A percentile compares a stretch with the other conserved stretches of the same genome.
These are phyloP conservation scores for Cunninghamia lanceolata DNA, from an alignment of 75 land plant genomes.

Conservation along the genomic window DNA sequence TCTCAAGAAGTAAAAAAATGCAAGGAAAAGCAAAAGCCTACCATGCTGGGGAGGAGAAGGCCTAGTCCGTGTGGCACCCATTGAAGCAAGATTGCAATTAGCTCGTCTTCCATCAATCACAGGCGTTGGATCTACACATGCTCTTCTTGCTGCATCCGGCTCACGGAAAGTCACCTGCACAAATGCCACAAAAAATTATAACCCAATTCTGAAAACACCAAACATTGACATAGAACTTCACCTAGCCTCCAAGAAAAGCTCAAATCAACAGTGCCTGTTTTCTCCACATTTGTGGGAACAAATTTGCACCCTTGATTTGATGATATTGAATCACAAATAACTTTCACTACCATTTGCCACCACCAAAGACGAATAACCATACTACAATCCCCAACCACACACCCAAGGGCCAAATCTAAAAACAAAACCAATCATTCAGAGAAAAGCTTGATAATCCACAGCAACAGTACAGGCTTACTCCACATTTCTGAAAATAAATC, in stretches of 20 bases:
- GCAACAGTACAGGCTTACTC: not conserved
- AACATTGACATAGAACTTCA: not conserved
- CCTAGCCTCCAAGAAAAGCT: not conserved
- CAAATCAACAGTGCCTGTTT: not conserved
- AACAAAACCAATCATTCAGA: not conserved
- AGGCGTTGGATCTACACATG: conserved; percentile 85
- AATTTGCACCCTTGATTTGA: not conserved
- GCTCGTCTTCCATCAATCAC: conserved; percentile 95
- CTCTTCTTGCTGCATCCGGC: conserved; percentile 80
- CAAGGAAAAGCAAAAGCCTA: conserved; percentile 11
- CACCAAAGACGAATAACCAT: not conserved
- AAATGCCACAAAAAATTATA: not conserved
- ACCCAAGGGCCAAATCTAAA: not conserved
- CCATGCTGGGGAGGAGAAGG: conserved; percentile 83
- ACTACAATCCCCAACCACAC: not conserved
- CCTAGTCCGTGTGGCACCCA: conserved; percentile 80
- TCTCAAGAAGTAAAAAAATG: not conserved
- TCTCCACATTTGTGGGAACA: not conserved
- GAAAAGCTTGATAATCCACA: not conserved
- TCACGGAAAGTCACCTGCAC: conserved; percentile 90
- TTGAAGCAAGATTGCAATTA: conserved; percentile 91
- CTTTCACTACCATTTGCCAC: not conserved
- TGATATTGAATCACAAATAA: not conserved
- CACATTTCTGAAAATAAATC: not conserved
- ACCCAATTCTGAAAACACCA: conserved; percentile 5